Evolutionary conservation across 192 early-diverging fungal species (phyloP), one percentile per base, ranked within the genome.

Genomic region (Spizellomyces sp.): DNA sequence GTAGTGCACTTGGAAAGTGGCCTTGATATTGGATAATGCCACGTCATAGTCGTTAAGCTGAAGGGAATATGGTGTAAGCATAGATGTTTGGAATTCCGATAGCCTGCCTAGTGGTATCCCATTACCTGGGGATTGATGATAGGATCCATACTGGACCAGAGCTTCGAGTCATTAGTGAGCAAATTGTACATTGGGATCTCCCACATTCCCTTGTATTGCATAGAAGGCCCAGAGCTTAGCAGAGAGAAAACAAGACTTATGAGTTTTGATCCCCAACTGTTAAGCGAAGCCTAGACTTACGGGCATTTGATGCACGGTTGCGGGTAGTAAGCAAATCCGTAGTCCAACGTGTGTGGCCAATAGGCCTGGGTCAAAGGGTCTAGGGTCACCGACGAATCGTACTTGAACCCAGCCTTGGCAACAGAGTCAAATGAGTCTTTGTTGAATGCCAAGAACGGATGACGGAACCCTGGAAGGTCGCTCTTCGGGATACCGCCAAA

Each of bases 291-390:
- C 27, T 36, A 36, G 27, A 36, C 27, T 36, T 36, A 36, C 27
- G 57, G 12, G 50, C 73, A 74, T 9, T 8, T 47, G 15, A 45
- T 50, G 46, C 12, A 22, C 3, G 60, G 45, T 65, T 47, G 62
- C 43, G 45, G 22, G 8, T 61, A 15, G 48, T 22, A 55, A 1
- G 63, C 17, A 5, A n/a, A 9, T 2, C 64, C 55, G 45, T 45
- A 55, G 44, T 68, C 76, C 14, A 78, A 62, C 8, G 77, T 78
- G 73, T 78, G 60, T 6, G 77, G 77, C 77, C 77, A 78, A 56
- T 59, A 69, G 2, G 45, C 2, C 8, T 17, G 12, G 15, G 17
- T 48, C 8, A 41, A 71, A 9, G 72, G 55, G 45, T 75, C 59
- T 8, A 66, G 12, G 12, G 70, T 58, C 0, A 66, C 63, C 2